A percentile compares a stretch with the other conserved stretches of the same genome.
Conservation (phyloP, 2,329 filamentous ascomycete species). For the Colletotrichum cordylinicola region DNA sequence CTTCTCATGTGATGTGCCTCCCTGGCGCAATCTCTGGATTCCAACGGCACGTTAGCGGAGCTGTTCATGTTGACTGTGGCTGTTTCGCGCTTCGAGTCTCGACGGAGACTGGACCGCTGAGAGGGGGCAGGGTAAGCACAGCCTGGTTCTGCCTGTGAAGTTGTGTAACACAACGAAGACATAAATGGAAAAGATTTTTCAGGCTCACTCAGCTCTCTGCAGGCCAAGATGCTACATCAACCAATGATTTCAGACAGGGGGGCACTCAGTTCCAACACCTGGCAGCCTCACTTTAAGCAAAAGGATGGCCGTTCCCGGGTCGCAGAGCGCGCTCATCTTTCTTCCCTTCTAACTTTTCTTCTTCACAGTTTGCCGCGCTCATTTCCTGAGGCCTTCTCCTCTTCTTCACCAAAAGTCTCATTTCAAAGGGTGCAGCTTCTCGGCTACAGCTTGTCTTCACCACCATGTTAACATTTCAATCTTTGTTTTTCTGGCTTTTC, state of each 20-base stretch:
- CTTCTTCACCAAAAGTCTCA: not conserved
- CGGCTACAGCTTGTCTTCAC: too few relatives aligned
- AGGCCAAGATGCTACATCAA: rapidly evolving
- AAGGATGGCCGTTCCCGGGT: not conserved
- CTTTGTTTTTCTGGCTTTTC: not conserved
- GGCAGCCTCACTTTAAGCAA: not conserved
- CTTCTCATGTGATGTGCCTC: too few relatives aligned
- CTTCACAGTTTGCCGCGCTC: too few relatives aligned
- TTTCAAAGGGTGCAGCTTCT: too few relatives aligned
- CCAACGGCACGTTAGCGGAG: not conserved
- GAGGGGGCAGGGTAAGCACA: not conserved
- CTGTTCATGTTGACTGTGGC: not conserved
- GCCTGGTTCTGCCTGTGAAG: not conserved
- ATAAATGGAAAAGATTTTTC: not conserved
- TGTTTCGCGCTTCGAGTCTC: rapidly evolving
- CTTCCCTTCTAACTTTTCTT: too few relatives aligned
- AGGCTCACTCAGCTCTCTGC: not conserved
- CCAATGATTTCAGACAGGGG: not conserved
- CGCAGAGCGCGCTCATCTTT: too few relatives aligned
- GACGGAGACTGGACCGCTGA: not conserved
- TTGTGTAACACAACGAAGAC: not conserved
- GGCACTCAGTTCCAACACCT: rapidly evolving
- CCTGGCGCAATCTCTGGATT: too few relatives aligned
- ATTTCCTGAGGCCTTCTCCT: rapidly evolving
- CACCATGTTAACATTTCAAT: not conserved